These are phyloP conservation scores for Eruca vesicaria DNA, from an alignment of 441 rosid genomes.

Conservation along the genomic window DNA sequence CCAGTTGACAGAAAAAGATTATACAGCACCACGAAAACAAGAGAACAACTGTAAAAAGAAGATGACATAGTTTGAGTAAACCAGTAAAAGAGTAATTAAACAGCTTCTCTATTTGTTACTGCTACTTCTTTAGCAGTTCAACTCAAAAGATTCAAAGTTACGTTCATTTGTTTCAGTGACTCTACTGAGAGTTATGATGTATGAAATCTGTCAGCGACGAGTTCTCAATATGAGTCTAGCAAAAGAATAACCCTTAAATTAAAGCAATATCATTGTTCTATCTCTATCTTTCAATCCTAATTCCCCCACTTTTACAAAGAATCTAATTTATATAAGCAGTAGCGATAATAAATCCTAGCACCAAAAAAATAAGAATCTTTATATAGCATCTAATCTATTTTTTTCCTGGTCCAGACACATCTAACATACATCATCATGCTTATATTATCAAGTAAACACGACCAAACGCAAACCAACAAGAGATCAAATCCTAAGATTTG, in stretches of 20 bases:
- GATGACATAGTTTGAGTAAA: neutral
- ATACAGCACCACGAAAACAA: neutral
- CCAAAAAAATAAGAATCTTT: too few relatives aligned
- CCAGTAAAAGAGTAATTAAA: neutral
- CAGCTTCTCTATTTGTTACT: neutral
- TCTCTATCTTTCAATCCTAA: conserved; percentile 18
- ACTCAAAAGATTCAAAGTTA: conserved; percentile 16
- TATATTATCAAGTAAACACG: conserved; percentile 4
- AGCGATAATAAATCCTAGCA: too few relatives aligned
- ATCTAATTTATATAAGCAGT: conserved; percentile 25
- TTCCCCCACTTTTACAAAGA: conserved; percentile 24
- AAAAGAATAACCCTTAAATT: too few relatives aligned
- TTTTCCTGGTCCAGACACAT: conserved; percentile 25
- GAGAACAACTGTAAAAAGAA: conserved; percentile 2
- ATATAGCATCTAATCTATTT: conserved; percentile 24
- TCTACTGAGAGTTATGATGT: neutral
- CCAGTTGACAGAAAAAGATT: neutral
- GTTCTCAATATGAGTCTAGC: neutral
- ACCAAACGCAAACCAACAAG: neutral
- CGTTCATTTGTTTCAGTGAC: conserved; percentile 22
- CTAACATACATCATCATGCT: neutral
- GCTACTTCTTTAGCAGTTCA: neutral
- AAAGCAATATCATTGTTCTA: conserved; percentile 5
- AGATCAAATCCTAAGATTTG: conserved; percentile 3
- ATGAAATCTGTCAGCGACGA: neutral